Evolutionary conservation across 306 rosid species (phyloP).

Genomic region (Cucumis melo): DNA sequence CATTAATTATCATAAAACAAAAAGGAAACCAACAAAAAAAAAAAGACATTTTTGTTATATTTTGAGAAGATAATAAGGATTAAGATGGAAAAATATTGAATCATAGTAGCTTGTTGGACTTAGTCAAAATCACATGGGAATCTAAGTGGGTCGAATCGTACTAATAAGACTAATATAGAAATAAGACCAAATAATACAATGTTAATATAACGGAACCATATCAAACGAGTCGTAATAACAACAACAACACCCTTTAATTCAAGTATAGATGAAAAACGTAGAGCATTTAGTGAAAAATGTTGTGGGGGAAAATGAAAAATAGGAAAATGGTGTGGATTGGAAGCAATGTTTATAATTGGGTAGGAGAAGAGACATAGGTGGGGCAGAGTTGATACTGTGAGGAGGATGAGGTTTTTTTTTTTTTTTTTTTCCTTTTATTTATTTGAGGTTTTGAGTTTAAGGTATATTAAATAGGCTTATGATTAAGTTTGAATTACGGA

Average conservation of each 20-base stretch:
- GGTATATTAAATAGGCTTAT: background rate
- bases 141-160: too few species aligned
- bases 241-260: background rate
- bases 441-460: conserved; percentile 1
- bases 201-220: too few species aligned
- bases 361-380: background rate
- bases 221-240: too few species aligned
- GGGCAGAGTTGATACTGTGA: conserved; percentile 2
- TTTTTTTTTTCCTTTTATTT: too few species aligned
- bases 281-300: too few species aligned
- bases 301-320: too few species aligned
- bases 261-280: background rate
- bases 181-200: too few species aligned
- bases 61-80: background rate
- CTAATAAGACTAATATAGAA: too few species aligned
- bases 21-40: too few species aligned
- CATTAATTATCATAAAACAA: background rate
- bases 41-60: background rate
- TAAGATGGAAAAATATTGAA: background rate
- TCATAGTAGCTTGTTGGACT: too few species aligned
- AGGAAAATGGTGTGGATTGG: background rate
- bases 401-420: background rate
- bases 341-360: background rate
- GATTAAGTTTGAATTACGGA: background rate
- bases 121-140: background rate